Base-by-base conservation (phyloP, 768 basidiomycete genomes). In the Suillus variegatus region DNA sequence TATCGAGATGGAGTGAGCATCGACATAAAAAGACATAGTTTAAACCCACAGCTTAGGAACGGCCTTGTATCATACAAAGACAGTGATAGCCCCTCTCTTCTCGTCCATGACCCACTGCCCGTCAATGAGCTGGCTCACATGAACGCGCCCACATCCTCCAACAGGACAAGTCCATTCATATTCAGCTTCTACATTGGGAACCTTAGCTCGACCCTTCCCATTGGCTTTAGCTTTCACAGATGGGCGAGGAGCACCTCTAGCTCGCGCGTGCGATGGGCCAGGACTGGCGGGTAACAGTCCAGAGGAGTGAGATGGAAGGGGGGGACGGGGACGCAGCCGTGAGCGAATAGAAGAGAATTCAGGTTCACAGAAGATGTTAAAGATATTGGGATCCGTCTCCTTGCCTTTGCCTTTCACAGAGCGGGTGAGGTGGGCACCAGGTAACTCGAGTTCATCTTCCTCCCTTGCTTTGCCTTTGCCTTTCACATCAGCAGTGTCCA, bases 141-240 rank as follows among this genome's bases (percentile, higher is more conserved):
- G 90, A 43, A 78, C 68, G 16, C 73, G 74, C 12, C 77, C 82
- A 70, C 91, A 93, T 2, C 81, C 81, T 3, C 79, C 68, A 2
- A 92, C 88, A 0, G 91, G 91, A 71, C 91, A 93, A 18, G 54
- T 68, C 88, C 88, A 93, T 70, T 85, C 80, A 69, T 83, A 80
- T 70, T 80, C 79, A 38, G 77, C 86, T 70, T 88, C 83, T 22
- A 71, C 82, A 67, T 65, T 76, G 68, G 66, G 77, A 38, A 49
- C 70, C 70, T 69, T 78, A 65, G 70, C 76, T 65, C 79, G 82
- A 70, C 67, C 76, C 63, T 80, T 67, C 56, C 74, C 63, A 75
- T 81, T 74, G 47, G 76, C 72, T 47, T 67, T 77, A 38, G 68
- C 65, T 47, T 43, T 43, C 70, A 68, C 8, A 61, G 68, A 32